Conservation (phyloP, 2,329 filamentous ascomycete genomes). For the Aureobasidium sp. region DNA sequence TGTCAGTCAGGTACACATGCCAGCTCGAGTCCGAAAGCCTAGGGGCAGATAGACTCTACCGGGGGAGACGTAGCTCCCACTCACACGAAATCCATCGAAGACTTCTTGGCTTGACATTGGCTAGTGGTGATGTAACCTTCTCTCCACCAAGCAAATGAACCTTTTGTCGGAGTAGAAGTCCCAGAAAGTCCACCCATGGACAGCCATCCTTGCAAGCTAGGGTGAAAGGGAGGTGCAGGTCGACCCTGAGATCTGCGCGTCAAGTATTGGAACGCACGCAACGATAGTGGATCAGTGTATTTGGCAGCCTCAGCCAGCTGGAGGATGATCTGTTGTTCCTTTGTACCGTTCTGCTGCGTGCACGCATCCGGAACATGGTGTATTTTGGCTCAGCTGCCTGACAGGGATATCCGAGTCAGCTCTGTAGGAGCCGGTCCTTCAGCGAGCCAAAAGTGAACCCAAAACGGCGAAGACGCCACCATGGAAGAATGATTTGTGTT, state of each 20-base stretch:
- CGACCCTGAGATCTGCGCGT: neutral
- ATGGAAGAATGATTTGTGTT: conserved; percentile 13
- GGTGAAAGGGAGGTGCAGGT: neutral
- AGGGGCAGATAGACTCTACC: neutral
- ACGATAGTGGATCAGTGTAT: neutral
- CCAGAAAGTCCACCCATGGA: conserved; percentile 2
- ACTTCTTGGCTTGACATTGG: neutral
- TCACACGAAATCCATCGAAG: neutral
- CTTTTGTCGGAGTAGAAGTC: neutral
- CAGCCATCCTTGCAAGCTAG: neutral
- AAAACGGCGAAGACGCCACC: conserved; percentile 10
- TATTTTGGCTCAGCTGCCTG: neutral
- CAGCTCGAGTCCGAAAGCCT: conserved; percentile 5
- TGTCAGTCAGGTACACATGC: conserved; percentile 3
- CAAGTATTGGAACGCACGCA: conserved; percentile 3
- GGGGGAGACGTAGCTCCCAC: neutral
- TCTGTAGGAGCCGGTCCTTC: neutral
- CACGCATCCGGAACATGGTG: neutral
- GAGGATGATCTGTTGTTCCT: neutral
- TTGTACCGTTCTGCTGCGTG: neutral
- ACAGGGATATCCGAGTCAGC: conserved; percentile 4
- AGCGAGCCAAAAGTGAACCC: conserved; percentile 3
- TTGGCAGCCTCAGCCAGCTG: neutral
- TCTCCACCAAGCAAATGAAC: neutral
- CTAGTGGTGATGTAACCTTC: conserved; percentile 6